These are phyloP conservation scores for Blastobotrys persicus DNA, from an alignment of 1,139 yeast genomes.

Conservation along the genomic window DNA sequence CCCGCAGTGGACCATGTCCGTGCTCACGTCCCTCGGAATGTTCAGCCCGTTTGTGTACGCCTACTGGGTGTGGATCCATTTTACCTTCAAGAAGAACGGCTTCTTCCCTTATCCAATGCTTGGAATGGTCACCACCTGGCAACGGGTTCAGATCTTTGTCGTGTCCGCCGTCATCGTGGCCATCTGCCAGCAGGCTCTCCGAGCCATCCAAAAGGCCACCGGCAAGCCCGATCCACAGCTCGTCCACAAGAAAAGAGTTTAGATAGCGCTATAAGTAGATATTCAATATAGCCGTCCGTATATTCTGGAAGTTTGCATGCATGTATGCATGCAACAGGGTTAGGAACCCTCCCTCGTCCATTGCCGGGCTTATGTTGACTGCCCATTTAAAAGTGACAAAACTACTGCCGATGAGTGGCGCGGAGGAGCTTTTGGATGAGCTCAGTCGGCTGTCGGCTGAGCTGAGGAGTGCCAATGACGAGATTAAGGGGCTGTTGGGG, in stretches of 20 bases:
- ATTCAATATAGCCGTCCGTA: too few relatives aligned
- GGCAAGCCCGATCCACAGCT: neutral
- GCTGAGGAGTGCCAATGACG: neutral
- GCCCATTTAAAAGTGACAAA: too few relatives aligned
- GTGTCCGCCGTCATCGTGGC: constrained; percentile 8
- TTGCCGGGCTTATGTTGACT: too few relatives aligned
- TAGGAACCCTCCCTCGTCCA: too few relatives aligned
- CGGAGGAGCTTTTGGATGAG: neutral
- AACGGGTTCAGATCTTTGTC: constrained; percentile 11
- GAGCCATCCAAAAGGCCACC: constrained; percentile 6
- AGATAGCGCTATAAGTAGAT: too few relatives aligned
- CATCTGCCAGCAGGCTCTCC: constrained; percentile 9
- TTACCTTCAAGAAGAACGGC: constrained; percentile 31
- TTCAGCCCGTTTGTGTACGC: constrained; percentile 26
- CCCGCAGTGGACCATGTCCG: constrained; percentile 26
- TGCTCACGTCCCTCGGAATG: constrained; percentile 21
- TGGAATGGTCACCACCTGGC: constrained; percentile 8
- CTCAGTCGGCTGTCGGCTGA: constrained; percentile 4
- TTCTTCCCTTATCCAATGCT: constrained; percentile 38
- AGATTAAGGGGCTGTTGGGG: neutral
- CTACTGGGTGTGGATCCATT: constrained; percentile 38
- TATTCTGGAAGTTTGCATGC: too few relatives aligned
- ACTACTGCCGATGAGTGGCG: too few relatives aligned
- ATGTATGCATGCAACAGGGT: too few relatives aligned
- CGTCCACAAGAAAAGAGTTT: constrained; percentile 2